These are phyloP conservation scores for Apophysomyces elegans DNA, from an alignment of 371 early-diverging fungal genomes.

Conservation along the genomic window DNA sequence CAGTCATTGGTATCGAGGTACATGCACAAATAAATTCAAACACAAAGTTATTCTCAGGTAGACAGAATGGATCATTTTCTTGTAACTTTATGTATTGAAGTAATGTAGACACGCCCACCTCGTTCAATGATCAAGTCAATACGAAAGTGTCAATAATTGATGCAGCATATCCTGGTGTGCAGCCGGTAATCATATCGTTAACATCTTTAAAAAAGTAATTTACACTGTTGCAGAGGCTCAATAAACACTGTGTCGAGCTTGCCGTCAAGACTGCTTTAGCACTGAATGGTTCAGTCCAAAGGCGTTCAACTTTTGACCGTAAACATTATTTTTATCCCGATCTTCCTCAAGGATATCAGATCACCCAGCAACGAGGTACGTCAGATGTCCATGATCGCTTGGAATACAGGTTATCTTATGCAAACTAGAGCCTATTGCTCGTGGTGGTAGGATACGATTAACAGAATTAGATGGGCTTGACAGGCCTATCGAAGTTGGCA, in stretches of 20 bases:
- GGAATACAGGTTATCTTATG: neutral
- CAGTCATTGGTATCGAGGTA: conserved; percentile 90
- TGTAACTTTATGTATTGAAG: neutral
- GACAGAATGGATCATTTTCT: neutral
- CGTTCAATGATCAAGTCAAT: conserved; percentile 70
- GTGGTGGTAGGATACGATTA: conserved; percentile 61
- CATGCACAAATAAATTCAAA: conserved; percentile 82
- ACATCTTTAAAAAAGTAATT: neutral
- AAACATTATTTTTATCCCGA: conserved; percentile 96
- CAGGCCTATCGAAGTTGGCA: conserved; percentile 56
- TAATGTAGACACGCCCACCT: conserved; percentile 47
- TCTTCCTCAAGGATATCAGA: conserved; percentile 92
- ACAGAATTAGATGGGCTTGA: conserved; percentile 59
- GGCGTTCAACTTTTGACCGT: conserved; percentile 80
- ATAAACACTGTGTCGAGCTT: conserved; percentile 69
- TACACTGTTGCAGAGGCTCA: conserved; percentile 57
- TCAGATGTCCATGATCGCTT: neutral
- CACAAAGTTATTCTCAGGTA: conserved; percentile 87
- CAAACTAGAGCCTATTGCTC: conserved; percentile 66
- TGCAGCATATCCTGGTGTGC: conserved; percentile 85
- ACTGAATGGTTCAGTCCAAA: conserved; percentile 68
- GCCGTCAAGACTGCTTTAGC: conserved; percentile 80
- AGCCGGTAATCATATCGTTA: conserved; percentile 36
- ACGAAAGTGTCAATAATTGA: conserved; percentile 77
- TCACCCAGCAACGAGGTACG: conserved; percentile 84